A percentile compares a stretch with the other conserved stretches of the same genome.
phyloP scores from a whole-genome alignment of 768 basidiomycete genomes.

The Tricholoma flavovirens region DNA sequence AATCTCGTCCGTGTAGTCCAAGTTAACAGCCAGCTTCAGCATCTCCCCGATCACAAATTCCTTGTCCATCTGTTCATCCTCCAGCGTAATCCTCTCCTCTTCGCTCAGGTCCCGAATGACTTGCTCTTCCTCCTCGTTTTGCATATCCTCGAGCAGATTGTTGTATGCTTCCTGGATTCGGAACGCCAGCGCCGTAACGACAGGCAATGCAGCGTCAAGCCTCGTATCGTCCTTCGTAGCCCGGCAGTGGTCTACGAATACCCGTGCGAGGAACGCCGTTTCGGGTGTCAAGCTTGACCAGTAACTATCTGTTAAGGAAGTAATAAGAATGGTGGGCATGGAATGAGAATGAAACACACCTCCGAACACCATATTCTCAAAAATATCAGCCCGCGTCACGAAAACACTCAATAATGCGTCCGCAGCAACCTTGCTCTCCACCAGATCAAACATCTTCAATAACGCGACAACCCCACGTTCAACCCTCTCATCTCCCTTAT shows the following conservation, averaged over 20 bases:
- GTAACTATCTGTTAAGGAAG: conserved; percentile 47
- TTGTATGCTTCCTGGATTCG: conserved; percentile 70
- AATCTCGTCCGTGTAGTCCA: conserved; percentile 91
- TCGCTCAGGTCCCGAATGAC: conserved; percentile 20
- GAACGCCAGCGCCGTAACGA: conserved; percentile 79
- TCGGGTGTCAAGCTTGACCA: conserved; percentile 71
- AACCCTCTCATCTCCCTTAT: conserved; percentile 26
- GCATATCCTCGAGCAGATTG: conserved; percentile 24
- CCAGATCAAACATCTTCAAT: conserved; percentile 49
- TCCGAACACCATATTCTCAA: conserved; percentile 63
- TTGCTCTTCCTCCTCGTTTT: conserved; percentile 18
- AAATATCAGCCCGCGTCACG: conserved; percentile 53
- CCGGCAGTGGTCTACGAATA: conserved; percentile 76
- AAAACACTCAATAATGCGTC: conserved; percentile 75
- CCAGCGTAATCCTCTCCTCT: conserved; percentile 33
- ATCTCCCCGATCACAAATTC: conserved; percentile 79
- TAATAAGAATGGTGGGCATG: neutral
- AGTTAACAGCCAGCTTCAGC: conserved; percentile 66
- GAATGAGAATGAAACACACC: conserved; percentile 39
- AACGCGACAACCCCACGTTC: conserved; percentile 18
- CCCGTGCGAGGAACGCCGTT: conserved; percentile 74
- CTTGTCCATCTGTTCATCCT: conserved; percentile 43
- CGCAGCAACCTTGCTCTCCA: conserved; percentile 55
- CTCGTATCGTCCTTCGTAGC: conserved; percentile 52
- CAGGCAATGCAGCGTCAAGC: conserved; percentile 70